Percentiles rank a stretch among this genome's conserved stretches.
Evolutionary conservation across 2,329 filamentous ascomycete genomes (phyloP).

Genomic region (Aotearoamyces nothofagi): DNA sequence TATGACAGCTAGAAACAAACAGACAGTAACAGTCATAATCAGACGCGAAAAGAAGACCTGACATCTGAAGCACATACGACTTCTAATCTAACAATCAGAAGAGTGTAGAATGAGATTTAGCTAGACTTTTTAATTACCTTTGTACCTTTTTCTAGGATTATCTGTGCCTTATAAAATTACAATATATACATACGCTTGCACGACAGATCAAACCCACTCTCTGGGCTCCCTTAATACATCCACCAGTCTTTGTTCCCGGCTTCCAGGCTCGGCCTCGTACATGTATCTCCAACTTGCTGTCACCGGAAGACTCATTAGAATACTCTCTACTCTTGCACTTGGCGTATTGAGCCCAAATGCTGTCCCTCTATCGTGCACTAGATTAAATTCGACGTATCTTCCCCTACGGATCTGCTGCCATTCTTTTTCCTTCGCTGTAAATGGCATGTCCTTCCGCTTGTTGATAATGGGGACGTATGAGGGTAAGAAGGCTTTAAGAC

Average conservation of each 20-base stretch:
- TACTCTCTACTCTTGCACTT: slow-evolving; percentile 84
- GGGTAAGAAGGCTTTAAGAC: slow-evolving; percentile 74
- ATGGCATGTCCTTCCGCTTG: slow-evolving; percentile 83
- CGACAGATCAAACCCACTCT: slow-evolving; percentile 54
- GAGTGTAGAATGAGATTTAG: too few relatives aligned
- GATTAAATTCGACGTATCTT: slow-evolving; percentile 97
- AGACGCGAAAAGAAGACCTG: too few relatives aligned
- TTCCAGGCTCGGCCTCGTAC: slow-evolving; percentile 66
- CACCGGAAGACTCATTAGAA: slow-evolving; percentile 88
- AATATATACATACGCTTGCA: too few relatives aligned
- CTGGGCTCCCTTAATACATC: slow-evolving; percentile 52
- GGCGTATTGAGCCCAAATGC: slow-evolving; percentile 90
- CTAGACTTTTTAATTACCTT: too few relatives aligned
- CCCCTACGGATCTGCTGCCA: slow-evolving; percentile 94
- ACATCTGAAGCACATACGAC: too few relatives aligned
- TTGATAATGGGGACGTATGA: slow-evolving; percentile 83
- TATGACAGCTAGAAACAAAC: too few relatives aligned
- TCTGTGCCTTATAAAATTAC: too few relatives aligned
- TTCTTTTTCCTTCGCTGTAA: slow-evolving; percentile 69
- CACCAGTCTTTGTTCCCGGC: slow-evolving; percentile 65
- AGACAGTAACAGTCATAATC: too few relatives aligned
- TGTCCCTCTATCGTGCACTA: slow-evolving; percentile 91
- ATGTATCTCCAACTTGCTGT: slow-evolving; percentile 95
- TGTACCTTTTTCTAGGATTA: too few relatives aligned
- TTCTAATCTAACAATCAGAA: too few relatives aligned